A percentile compares a stretch with the other conserved stretches of the same genome.
Conservation (phyloP, 441 rosid species). For the Manihot esculenta region DNA sequence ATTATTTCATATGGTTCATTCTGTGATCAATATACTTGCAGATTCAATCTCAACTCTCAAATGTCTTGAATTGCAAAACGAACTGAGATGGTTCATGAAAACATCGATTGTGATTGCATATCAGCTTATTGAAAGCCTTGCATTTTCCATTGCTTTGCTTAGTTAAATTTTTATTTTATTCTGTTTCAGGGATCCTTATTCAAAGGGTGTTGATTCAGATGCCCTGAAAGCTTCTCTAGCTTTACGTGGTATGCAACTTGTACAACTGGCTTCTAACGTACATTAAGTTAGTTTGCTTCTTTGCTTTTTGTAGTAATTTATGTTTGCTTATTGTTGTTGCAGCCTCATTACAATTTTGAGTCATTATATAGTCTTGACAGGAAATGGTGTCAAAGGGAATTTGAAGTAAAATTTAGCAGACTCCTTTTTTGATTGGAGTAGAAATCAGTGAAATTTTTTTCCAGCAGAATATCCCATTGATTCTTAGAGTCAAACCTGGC, state of each 20-base stretch:
- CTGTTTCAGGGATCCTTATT: slow-evolving; percentile 54
- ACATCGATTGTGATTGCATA: background rate
- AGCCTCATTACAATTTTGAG: background rate
- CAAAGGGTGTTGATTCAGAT: slow-evolving; percentile 52
- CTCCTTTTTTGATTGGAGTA: background rate
- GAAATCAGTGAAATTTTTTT: background rate
- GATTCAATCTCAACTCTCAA: slow-evolving; percentile 4
- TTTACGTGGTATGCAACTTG: slow-evolving; percentile 38
- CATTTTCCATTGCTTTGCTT: background rate
- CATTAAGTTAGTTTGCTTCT: background rate
- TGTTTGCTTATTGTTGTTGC: background rate
- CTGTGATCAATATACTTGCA: background rate
- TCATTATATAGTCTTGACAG: background rate
- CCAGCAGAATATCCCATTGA: background rate
- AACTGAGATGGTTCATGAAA: background rate
- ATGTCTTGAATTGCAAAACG: background rate
- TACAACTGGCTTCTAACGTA: background rate
- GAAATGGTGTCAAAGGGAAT: background rate
- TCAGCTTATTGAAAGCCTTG: background rate
- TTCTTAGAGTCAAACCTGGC: background rate
- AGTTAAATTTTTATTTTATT: background rate
- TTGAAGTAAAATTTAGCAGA: background rate
- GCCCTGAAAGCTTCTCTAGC: slow-evolving; percentile 55
- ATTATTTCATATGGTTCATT: background rate
- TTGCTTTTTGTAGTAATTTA: background rate